phyloP scores from a whole-genome alignment of 2,329 filamentous ascomycete genomes.

The Anthostomella pinea region DNA sequence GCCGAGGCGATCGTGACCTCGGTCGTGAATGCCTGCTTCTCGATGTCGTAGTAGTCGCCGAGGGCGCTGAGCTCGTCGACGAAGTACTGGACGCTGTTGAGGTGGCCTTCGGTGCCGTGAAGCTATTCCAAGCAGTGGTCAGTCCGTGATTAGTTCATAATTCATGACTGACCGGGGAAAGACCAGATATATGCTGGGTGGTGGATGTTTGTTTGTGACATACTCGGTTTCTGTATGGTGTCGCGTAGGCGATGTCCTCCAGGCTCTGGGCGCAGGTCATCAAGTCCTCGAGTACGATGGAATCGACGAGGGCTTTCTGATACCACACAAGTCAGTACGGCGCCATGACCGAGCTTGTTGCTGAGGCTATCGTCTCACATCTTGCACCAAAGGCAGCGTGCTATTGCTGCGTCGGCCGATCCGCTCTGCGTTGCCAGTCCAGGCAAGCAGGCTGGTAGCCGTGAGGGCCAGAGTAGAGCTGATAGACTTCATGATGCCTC shows the following conservation, averaged over 20 bases:
- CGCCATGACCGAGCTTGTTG: not conserved
- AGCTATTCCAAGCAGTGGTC: conserved; percentile 16
- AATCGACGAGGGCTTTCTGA: conserved; percentile 26
- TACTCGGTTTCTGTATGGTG: conserved; percentile 29
- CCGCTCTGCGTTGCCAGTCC: conserved; percentile 20
- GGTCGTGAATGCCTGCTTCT: conserved; percentile 30
- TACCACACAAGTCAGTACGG: conserved; percentile 5
- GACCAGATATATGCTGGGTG: no score
- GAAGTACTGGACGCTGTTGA: conserved; percentile 34
- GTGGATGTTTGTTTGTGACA: conserved; percentile 4
- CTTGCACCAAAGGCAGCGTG: conserved; percentile 20
- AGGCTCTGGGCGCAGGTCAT: conserved; percentile 28
- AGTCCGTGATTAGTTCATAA: conserved; percentile 8
- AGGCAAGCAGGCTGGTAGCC: conserved; percentile 19
- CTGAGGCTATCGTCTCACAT: conserved; percentile 15
- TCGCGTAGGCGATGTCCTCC: conserved; percentile 31
- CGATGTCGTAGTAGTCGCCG: conserved; percentile 32
- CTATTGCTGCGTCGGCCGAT: conserved; percentile 9
- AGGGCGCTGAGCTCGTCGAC: conserved; percentile 33
- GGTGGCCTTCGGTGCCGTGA: conserved; percentile 34
- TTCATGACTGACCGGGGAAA: no score
- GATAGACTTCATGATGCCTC: conserved; percentile 17
- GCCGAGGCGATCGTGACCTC: conserved; percentile 22
- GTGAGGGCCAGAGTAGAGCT: conserved; percentile 15
- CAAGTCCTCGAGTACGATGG: conserved; percentile 26